Percentiles rank a stretch among this genome's conserved stretches.
These are phyloP conservation scores for Suillus lakei DNA, from an alignment of 768 basidiomycete genomes.

Conservation along the genomic window DNA sequence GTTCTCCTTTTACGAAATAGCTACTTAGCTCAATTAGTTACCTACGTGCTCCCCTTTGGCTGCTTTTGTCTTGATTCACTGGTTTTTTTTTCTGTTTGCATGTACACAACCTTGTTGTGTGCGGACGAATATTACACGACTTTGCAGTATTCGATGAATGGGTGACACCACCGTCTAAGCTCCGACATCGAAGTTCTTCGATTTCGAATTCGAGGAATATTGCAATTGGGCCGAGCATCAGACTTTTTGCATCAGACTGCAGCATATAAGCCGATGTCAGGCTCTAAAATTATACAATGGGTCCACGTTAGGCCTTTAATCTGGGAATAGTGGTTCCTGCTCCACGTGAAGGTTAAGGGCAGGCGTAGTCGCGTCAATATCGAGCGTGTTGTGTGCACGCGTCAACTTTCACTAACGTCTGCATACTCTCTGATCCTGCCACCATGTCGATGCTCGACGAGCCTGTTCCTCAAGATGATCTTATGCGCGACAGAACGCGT, in stretches of 20 bases:
- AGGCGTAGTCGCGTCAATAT: constrained; percentile 31
- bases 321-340: background rate
- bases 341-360: constrained; percentile 34
- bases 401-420: constrained; percentile 18
- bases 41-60: background rate
- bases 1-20: background rate
- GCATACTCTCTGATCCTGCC: background rate
- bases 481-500: constrained; percentile 75
- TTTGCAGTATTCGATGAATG: background rate
- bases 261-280: too few relatives aligned
- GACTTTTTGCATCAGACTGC: too few relatives aligned
- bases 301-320: too few relatives aligned
- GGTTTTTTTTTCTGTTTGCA: background rate
- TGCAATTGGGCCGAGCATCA: too few relatives aligned
- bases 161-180: background rate
- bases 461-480: constrained; percentile 69
- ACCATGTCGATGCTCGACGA: constrained; percentile 49
- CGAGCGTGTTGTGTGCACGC: constrained; percentile 24
- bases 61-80: background rate
- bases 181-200: background rate
- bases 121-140: background rate
- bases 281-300: too few relatives aligned
- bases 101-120: background rate
- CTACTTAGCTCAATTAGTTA: background rate
- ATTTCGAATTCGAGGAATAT: too few relatives aligned